phyloP scores from a whole-genome alignment of 2,329 filamentous ascomycete species.

The Myrmaecium sp. region DNA sequence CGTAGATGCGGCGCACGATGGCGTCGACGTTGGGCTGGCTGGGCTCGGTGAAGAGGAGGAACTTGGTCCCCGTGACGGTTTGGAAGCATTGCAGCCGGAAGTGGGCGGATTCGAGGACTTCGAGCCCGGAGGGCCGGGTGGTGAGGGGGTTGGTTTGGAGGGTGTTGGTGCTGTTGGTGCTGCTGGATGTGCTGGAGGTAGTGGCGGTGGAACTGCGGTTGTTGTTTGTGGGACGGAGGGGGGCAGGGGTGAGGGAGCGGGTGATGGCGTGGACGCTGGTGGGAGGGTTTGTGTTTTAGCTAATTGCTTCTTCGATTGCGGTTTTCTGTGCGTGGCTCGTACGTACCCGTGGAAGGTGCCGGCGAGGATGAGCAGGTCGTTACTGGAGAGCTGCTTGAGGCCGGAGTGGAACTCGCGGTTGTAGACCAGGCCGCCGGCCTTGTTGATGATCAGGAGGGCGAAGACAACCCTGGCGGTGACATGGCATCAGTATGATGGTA shows the following conservation, averaged over 20 bases:
- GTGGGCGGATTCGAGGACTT: slow-evolving; percentile 84
- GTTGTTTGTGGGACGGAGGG: slow-evolving; percentile 4
- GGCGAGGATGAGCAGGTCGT: slow-evolving; percentile 91
- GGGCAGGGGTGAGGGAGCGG: slow-evolving; percentile 31
- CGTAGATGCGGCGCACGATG: slow-evolving; percentile 73
- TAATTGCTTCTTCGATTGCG: background rate
- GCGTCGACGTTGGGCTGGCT: slow-evolving; percentile 75
- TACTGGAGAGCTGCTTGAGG: slow-evolving; percentile 76
- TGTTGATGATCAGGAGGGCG: slow-evolving; percentile 94
- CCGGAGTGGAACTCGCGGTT: slow-evolving; percentile 83
- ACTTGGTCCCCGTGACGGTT: slow-evolving; percentile 87
- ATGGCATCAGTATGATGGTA: too few relatives aligned
- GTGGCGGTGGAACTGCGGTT: slow-evolving; percentile 10
- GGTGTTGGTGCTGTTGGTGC: slow-evolving; percentile 10
- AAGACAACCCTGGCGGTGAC: slow-evolving; percentile 61
- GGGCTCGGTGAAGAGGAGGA: slow-evolving; percentile 84
- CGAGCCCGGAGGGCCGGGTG: slow-evolving; percentile 52
- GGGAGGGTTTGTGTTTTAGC: background rate
- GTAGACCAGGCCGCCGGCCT: slow-evolving; percentile 91
- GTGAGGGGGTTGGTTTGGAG: slow-evolving; percentile 19
- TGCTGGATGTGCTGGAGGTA: slow-evolving; percentile 11
- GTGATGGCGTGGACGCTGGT: slow-evolving; percentile 47
- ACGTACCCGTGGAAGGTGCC: slow-evolving; percentile 87
- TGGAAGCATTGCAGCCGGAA: slow-evolving; percentile 95
- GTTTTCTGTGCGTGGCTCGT: background rate